phyloP scores from a whole-genome alignment of 2,329 filamentous ascomycete species.

The Penicillium nordicum region DNA sequence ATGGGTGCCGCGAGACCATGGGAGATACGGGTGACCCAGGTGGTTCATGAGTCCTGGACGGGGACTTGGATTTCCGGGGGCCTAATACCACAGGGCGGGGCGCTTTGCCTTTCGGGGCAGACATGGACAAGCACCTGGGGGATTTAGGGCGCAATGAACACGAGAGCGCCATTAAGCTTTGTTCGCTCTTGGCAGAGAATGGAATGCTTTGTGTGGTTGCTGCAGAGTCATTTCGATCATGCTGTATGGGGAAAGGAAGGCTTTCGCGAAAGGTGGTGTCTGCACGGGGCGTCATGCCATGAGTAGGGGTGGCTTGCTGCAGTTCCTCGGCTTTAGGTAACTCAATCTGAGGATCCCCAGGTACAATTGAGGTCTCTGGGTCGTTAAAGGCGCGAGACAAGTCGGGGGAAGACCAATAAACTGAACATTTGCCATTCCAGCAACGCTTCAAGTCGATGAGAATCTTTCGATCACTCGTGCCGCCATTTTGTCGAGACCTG shows the following conservation, averaged over 20 bases:
- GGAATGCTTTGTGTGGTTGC: conserved; percentile 36
- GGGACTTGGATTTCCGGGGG: conserved; percentile 29
- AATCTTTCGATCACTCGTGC: conserved; percentile 73
- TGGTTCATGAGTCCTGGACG: conserved; percentile 21
- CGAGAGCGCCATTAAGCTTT: conserved; percentile 57
- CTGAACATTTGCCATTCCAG: conserved; percentile 84
- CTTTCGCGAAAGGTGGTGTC: conserved; percentile 18
- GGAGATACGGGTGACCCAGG: conserved; percentile 27
- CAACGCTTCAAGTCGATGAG: conserved; percentile 93
- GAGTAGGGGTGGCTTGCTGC: conserved; percentile 8
- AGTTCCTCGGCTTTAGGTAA: conserved; percentile 39
- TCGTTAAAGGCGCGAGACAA: conserved; percentile 57
- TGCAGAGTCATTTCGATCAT: conserved; percentile 37
- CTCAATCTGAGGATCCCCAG: conserved; percentile 67
- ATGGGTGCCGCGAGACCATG: conserved; percentile 45
- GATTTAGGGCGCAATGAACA: conserved; percentile 57
- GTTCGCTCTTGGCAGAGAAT: conserved; percentile 41
- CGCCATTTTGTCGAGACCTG: conserved; percentile 49
- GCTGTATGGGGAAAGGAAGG: conserved; percentile 19
- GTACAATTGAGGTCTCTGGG: conserved; percentile 65
- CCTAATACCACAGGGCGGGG: conserved; percentile 44
- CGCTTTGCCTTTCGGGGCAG: conserved; percentile 32
- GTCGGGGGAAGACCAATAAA: conserved; percentile 80
- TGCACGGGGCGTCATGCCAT: background rate
- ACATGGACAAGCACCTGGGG: conserved; percentile 38